phyloP scores from a whole-genome alignment of 2,329 filamentous ascomycete species.

The Alternaria novae-zelandiae region DNA sequence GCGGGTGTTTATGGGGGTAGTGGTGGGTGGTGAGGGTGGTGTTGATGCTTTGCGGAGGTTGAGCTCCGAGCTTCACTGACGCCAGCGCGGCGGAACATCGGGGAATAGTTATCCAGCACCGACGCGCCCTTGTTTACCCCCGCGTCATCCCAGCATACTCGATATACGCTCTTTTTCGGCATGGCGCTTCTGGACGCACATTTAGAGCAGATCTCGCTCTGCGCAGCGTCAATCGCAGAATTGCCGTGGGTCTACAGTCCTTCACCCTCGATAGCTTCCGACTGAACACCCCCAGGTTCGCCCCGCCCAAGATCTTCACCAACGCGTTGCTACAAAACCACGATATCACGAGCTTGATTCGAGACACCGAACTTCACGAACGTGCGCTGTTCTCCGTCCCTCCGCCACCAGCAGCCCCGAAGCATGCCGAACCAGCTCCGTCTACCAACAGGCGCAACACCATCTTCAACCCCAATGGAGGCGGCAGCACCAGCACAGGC shows the following conservation, averaged over 20 bases:
- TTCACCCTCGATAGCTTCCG: neutral
- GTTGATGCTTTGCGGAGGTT: slow-evolving; percentile 29
- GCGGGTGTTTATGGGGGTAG: slow-evolving; percentile 16
- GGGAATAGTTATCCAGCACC: slow-evolving; percentile 22
- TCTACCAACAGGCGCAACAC: slow-evolving; percentile 55
- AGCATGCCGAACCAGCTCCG: slow-evolving; percentile 54
- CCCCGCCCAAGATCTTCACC: slow-evolving; percentile 90
- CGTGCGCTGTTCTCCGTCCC: slow-evolving; percentile 93
- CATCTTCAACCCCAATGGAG: slow-evolving; percentile 51
- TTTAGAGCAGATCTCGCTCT: slow-evolving; percentile 59
- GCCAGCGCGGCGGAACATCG: slow-evolving; percentile 17
- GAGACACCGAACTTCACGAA: slow-evolving; percentile 94
- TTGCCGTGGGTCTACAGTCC: slow-evolving; percentile 47
- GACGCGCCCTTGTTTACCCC: slow-evolving; percentile 24
- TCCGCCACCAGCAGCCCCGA: slow-evolving; percentile 62
- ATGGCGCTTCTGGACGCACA: slow-evolving; percentile 56
- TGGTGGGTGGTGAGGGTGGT: slow-evolving; percentile 17
- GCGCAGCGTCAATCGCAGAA: slow-evolving; percentile 56
- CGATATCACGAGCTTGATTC: slow-evolving; percentile 93
- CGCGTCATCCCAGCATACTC: slow-evolving; percentile 7
- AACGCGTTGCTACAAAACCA: slow-evolving; percentile 86
- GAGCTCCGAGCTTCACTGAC: slow-evolving; percentile 24
- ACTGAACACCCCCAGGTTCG: slow-evolving; percentile 68
- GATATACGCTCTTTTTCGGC: slow-evolving; percentile 13
- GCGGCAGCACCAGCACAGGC: slow-evolving; percentile 36